Conservation (phyloP, 2,329 filamentous ascomycete species). For the Pseudopyrenochaeta lycopersici region DNA sequence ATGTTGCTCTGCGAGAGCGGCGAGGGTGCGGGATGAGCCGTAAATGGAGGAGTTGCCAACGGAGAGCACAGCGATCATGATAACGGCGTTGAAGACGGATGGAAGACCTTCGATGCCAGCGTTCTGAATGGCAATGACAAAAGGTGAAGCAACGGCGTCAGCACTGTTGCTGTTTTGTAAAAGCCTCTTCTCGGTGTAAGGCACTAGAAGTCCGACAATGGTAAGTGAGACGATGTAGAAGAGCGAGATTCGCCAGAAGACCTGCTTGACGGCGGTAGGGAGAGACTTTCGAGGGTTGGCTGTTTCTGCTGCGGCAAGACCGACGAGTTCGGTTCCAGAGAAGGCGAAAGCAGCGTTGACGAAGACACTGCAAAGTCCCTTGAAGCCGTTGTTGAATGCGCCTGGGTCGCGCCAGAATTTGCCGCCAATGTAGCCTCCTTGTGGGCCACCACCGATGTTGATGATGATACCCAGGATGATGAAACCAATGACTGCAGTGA, state of each 20-base stretch:
- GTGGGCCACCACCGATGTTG: conserved; percentile 74
- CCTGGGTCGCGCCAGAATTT: conserved; percentile 80
- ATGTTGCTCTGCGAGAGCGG: conserved; percentile 83
- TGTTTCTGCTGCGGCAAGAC: conserved; percentile 80
- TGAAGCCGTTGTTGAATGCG: conserved; percentile 85
- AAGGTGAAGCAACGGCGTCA: conserved; percentile 82
- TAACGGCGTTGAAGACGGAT: conserved; percentile 93
- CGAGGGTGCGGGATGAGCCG: conserved; percentile 87
- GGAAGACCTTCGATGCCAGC: conserved; percentile 83
- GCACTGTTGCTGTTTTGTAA: conserved; percentile 65
- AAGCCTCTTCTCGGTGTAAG: conserved; percentile 72
- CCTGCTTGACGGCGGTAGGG: conserved; percentile 90
- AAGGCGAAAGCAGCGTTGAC: conserved; percentile 81
- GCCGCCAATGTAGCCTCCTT: conserved; percentile 79
- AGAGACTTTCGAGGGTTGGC: conserved; percentile 83
- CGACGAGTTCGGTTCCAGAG: conserved; percentile 79
- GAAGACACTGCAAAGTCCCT: conserved; percentile 81
- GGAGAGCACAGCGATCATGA: conserved; percentile 87
- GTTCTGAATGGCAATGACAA: conserved; percentile 89
- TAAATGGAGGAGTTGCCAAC: conserved; percentile 94
- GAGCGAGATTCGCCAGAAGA: conserved; percentile 80
- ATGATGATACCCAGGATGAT: conserved; percentile 88
- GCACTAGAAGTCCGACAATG: conserved; percentile 83
- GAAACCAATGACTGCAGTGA: conserved; percentile 85
- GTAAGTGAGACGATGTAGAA: conserved; percentile 89